Evolutionary conservation across 2,329 filamentous ascomycete genomes (phyloP).

Genomic region (Elsinoe ampelina): DNA sequence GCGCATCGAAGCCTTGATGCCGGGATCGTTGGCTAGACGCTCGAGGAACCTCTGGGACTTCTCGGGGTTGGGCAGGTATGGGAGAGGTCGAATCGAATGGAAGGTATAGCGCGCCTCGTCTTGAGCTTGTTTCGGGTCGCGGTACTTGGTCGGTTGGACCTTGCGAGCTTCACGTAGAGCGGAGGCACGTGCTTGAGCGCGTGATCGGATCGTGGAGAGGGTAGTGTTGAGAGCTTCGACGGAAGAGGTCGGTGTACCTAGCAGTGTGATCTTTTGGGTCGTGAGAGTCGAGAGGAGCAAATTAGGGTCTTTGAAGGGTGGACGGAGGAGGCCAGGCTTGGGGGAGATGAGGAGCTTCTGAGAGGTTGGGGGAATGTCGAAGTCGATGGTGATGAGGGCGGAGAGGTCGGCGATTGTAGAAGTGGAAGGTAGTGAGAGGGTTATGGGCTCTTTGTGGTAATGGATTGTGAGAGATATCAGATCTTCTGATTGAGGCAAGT

Average conservation of each 20-base stretch:
- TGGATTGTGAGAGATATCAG: slow-evolving; percentile 39
- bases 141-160: slow-evolving; percentile 26
- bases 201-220: slow-evolving; percentile 40
- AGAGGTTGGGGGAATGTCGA: slow-evolving; percentile 53
- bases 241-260: slow-evolving; percentile 55
- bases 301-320: slow-evolving; percentile 52
- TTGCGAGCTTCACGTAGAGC: slow-evolving; percentile 33
- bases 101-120: slow-evolving; percentile 73
- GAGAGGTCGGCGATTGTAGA: slow-evolving; percentile 53
- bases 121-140: slow-evolving; percentile 39
- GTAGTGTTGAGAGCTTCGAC: slow-evolving; percentile 47
- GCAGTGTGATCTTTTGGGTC: slow-evolving; percentile 53
- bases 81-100: slow-evolving; percentile 62
- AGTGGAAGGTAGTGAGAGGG: slow-evolving; percentile 36
- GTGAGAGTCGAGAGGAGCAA: slow-evolving; percentile 42
- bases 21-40: slow-evolving; percentile 69
- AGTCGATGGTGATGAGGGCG: slow-evolving; percentile 43
- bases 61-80: slow-evolving; percentile 66
- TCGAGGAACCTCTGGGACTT: slow-evolving; percentile 63
- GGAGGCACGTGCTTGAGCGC: slow-evolving; percentile 32
- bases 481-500: slow-evolving; percentile 10
- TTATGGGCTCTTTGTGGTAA: slow-evolving; percentile 45
- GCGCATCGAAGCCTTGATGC: slow-evolving; percentile 74
- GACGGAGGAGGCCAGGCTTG: slow-evolving; percentile 55
- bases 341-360: slow-evolving; percentile 60